phyloP scores from a whole-genome alignment of 805 yeast genomes.

The Zygotorulaspora florentina region DNA sequence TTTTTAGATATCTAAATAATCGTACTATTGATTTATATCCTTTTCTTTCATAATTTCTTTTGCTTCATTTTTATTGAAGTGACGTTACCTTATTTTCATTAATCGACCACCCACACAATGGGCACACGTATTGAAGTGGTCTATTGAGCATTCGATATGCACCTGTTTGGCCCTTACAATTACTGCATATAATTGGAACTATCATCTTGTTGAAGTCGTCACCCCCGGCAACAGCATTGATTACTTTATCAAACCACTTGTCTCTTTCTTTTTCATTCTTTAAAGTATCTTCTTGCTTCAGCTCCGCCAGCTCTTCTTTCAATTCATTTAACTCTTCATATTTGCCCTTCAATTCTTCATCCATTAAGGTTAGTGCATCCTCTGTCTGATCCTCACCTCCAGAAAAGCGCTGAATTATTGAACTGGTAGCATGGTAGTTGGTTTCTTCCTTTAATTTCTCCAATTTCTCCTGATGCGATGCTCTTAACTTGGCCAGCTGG shows the following conservation, averaged over 20 bases:
- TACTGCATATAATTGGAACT: slow-evolving; percentile 23
- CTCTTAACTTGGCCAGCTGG: slow-evolving; percentile 36
- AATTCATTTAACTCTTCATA: slow-evolving; percentile 39
- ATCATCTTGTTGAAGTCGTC: slow-evolving; percentile 17
- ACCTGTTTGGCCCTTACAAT: slow-evolving; percentile 26
- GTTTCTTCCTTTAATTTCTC: slow-evolving; percentile 68
- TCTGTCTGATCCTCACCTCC: slow-evolving; percentile 47
- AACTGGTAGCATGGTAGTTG: slow-evolving; percentile 69
- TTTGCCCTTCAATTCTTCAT: slow-evolving; percentile 41
- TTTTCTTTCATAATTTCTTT: not conserved
- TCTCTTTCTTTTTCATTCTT: slow-evolving; percentile 28
- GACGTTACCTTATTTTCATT: slow-evolving; percentile 9
- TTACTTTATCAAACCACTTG: slow-evolving; percentile 35
- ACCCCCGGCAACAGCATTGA: slow-evolving; percentile 31
- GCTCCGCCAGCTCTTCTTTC: slow-evolving; percentile 28
- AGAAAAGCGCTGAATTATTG: slow-evolving; percentile 61
- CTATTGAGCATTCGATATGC: slow-evolving; percentile 22
- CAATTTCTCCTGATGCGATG: slow-evolving; percentile 49
- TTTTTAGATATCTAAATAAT: not conserved
- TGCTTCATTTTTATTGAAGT: not conserved
- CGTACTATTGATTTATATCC: not conserved
- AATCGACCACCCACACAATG: slow-evolving; percentile 22
- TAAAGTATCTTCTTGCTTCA: slow-evolving; percentile 16
- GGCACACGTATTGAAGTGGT: slow-evolving; percentile 27
- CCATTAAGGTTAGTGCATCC: slow-evolving; percentile 43